phyloP scores from a whole-genome alignment of 441 rosid genomes.

The Kokia cookei region DNA sequence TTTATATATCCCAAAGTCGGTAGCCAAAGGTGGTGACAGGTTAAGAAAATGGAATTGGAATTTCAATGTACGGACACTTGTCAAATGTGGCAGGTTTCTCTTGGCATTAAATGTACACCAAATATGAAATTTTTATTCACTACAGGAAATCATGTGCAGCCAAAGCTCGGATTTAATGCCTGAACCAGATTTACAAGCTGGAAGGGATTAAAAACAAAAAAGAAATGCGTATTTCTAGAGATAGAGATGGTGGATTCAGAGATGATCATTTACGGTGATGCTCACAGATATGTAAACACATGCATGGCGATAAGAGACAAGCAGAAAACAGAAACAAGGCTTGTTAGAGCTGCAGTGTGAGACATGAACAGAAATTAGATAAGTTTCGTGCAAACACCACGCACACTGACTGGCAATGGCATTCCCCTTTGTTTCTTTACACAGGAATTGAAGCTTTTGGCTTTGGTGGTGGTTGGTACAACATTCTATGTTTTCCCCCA shows the following conservation, averaged over 20 bases:
- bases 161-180: slow-evolving; percentile 1
- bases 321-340: slow-evolving; percentile 29
- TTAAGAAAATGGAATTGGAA: neutral
- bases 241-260: neutral
- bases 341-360: slow-evolving; percentile 16
- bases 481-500: slow-evolving; percentile 34
- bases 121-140: neutral
- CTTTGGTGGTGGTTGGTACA: slow-evolving; percentile 56
- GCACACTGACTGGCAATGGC: neutral
- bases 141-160: neutral
- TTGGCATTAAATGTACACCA: neutral
- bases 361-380: slow-evolving; percentile 17
- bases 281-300: neutral
- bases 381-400: slow-evolving; percentile 8
- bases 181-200: neutral
- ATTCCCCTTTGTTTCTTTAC: slow-evolving; percentile 8
- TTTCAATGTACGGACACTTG: neutral
- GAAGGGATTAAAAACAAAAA: neutral
- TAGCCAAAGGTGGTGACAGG: neutral
- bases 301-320: slow-evolving; percentile 10
- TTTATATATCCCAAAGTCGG: neutral
- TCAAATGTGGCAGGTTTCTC: neutral
- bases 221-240: neutral
- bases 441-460: slow-evolving; percentile 25
- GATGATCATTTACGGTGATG: neutral